Conservation (phyloP, 768 basidiomycete genomes). For the Pleurotus pulmonarius region DNA sequence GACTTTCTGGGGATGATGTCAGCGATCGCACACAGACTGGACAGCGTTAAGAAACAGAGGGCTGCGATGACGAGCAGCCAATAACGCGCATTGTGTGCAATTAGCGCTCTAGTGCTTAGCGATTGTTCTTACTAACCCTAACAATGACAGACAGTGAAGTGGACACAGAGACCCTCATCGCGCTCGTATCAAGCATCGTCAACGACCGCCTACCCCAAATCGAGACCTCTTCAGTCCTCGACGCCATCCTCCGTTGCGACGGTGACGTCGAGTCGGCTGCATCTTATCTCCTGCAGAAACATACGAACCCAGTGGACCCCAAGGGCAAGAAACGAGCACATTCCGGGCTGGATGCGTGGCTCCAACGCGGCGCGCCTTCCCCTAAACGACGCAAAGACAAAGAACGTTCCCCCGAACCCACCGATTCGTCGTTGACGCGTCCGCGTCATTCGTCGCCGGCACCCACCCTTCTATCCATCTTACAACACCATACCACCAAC, state of each 20-base stretch:
- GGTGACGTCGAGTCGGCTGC: conserved; percentile 58
- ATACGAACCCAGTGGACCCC: conserved; percentile 8
- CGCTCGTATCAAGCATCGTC: conserved; percentile 61
- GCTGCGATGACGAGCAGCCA: no score
- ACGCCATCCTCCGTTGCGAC: conserved; percentile 51
- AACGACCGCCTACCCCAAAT: conserved; percentile 22
- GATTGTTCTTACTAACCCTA: no score
- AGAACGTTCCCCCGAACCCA: conserved; percentile 1
- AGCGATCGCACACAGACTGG: no score
- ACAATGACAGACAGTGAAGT: no score
- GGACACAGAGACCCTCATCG: conserved; percentile 70
- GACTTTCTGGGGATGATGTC: no score
- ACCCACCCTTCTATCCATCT: conserved; percentile 51
- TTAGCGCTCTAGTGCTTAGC: no score
- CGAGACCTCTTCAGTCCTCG: conserved; percentile 37
- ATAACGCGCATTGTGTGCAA: no score
- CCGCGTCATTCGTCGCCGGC: background rate
- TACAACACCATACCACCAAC: conserved; percentile 37
- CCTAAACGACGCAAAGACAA: conserved; percentile 13
- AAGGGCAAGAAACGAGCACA: conserved; percentile 48
- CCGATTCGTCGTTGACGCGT: background rate
- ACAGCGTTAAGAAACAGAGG: no score
- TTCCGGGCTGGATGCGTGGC: conserved; percentile 52
- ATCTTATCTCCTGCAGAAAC: conserved; percentile 22
- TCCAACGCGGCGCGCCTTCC: conserved; percentile 25